Percentiles rank a stretch among this genome's conserved stretches.
Conservation (phyloP, 164 flowering plant species). For the Houttuynia cordata region DNA sequence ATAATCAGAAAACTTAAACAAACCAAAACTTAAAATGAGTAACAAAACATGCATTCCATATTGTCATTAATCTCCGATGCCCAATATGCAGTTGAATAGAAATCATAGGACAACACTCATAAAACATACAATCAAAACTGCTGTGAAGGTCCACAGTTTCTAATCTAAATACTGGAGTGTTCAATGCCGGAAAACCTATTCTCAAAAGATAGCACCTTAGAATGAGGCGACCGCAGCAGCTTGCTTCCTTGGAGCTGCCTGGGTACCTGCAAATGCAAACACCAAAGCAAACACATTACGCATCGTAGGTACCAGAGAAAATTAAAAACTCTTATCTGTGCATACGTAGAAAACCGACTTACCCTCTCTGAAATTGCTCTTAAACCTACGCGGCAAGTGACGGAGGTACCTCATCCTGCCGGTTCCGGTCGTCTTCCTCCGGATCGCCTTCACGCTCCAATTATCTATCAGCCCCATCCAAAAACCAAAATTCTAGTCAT, state of each 20-base stretch:
- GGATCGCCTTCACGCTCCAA: conserved; percentile 27
- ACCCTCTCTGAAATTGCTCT: conserved; percentile 31
- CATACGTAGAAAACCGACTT: not conserved
- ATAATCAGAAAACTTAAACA: no score
- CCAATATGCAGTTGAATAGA: no score
- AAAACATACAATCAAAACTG: no score
- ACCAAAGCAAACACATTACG: not conserved
- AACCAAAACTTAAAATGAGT: no score
- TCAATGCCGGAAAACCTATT: no score
- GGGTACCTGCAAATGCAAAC: conserved; percentile 24
- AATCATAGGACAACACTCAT: no score
- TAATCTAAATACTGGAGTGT: no score
- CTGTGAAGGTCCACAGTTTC: no score
- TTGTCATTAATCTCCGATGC: no score
- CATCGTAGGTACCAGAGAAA: no score
- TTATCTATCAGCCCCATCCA: conserved; percentile 12
- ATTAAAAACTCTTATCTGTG: no score
- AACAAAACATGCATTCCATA: no score
- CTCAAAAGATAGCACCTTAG: not conserved
- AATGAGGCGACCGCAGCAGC: conserved; percentile 25
- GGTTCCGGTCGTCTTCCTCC: conserved; percentile 29
- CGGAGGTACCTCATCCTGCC: conserved; percentile 28
- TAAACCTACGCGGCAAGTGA: conserved; percentile 23
- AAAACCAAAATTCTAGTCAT: not conserved
- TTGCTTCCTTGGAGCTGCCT: conserved; percentile 47